Percentiles rank a stretch among this genome's conserved stretches.
Conservation (phyloP, 1,284 basidiomycete genomes). For the Mycosarcoma mackinlayi region DNA sequence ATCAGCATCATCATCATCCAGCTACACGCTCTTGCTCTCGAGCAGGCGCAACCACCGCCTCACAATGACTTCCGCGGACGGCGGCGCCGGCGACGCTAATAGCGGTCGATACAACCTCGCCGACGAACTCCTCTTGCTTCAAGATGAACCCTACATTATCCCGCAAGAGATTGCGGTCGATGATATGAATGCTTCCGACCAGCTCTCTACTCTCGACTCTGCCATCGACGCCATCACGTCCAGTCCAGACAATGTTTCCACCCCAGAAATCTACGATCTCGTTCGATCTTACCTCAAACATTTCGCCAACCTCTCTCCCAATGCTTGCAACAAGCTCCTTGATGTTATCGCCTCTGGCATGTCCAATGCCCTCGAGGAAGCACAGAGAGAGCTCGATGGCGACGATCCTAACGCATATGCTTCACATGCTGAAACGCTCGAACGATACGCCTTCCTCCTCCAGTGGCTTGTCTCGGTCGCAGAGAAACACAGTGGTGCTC, state of each 20-base stretch:
- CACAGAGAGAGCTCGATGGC: constrained; percentile 46
- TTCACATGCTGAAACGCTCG: constrained; percentile 54
- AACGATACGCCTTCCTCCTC: constrained; percentile 63
- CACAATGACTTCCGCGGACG: constrained; percentile 24
- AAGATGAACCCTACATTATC: constrained; percentile 61
- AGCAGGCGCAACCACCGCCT: constrained; percentile 4
- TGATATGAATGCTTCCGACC: constrained; percentile 44
- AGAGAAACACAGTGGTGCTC: constrained; percentile 55
- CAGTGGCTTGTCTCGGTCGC: constrained; percentile 63
- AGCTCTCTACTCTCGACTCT: constrained; percentile 48
- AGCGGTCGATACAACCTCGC: constrained; percentile 52
- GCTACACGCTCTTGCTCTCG: neutral
- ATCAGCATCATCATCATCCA: neutral
- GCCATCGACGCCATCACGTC: constrained; percentile 56
- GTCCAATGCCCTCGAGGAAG: constrained; percentile 53
- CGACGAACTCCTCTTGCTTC: constrained; percentile 58
- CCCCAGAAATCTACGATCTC: constrained; percentile 43
- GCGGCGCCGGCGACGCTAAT: constrained; percentile 9
- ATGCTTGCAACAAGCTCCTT: constrained; percentile 57
- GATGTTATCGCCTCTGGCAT: constrained; percentile 59
- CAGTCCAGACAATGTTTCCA: constrained; percentile 48
- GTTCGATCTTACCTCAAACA: constrained; percentile 63
- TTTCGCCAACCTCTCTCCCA: constrained; percentile 46
- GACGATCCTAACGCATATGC: constrained; percentile 50
- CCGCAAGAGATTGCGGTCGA: constrained; percentile 57